These are phyloP conservation scores for Penicillium malachiteum DNA, from an alignment of 495 filamentous ascomycete genomes.

Conservation along the genomic window DNA sequence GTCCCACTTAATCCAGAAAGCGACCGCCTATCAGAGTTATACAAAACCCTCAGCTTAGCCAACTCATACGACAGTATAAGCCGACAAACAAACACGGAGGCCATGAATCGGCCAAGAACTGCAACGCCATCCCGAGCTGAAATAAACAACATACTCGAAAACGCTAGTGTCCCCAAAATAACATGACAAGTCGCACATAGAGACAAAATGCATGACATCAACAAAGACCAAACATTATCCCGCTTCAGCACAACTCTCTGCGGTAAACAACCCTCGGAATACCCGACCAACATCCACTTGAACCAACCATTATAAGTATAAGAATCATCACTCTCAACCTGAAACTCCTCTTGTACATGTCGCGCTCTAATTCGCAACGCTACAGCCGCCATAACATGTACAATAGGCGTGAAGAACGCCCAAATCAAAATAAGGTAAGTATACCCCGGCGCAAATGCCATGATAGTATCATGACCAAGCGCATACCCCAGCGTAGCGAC, in stretches of 20 bases:
- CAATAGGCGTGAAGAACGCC: not conserved
- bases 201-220: not conserved
- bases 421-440: not conserved
- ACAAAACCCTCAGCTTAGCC: not conserved
- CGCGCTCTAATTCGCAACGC: not conserved
- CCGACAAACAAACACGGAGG: slow-evolving; percentile 1
- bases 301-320: no score
- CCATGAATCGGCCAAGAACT: slow-evolving; percentile 1
- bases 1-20: not conserved
- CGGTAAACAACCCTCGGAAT: not conserved
- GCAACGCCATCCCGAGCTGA: not conserved
- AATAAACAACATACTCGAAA: slow-evolving; percentile 10
- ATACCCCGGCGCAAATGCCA: not conserved
- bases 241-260: not conserved
- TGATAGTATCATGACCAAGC: not conserved
- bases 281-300: no score
- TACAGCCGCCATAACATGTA: not conserved
- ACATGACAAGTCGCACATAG: not conserved
- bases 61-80: slow-evolving; percentile 3
- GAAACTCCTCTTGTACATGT: not conserved
- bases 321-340: not conserved
- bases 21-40: not conserved
- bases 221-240: not conserved
- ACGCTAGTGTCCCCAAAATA: not conserved
- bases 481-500: not conserved